Evolutionary conservation across 1,139 yeast genomes (phyloP).

Genomic region (Saccharomycopsis crataegensis): DNA sequence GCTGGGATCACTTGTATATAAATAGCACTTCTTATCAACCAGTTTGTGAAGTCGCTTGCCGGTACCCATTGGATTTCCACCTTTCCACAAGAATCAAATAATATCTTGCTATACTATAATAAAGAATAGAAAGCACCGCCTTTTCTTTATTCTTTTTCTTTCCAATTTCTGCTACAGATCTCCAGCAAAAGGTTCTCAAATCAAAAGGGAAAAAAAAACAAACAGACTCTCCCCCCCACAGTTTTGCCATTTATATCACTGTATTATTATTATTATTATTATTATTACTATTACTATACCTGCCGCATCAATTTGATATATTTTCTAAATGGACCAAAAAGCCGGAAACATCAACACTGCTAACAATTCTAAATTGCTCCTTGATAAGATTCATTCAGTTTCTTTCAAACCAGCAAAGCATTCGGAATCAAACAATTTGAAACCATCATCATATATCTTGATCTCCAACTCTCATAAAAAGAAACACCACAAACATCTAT

Average conservation of each 20-base stretch:
- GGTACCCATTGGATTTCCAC: too few species aligned
- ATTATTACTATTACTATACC: not conserved
- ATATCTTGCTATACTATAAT: too few species aligned
- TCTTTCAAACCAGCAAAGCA: conserved; percentile 39
- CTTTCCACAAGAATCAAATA: too few species aligned
- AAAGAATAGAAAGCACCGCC: too few species aligned
- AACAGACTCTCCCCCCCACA: not conserved
- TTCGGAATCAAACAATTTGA: conserved; percentile 31
- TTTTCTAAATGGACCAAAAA: not conserved
- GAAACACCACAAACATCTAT: not conserved
- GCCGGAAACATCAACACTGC: not conserved
- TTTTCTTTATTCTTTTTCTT: too few species aligned
- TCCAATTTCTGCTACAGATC: too few species aligned
- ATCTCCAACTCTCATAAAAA: not conserved
- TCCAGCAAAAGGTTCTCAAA: not conserved
- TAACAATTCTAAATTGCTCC: conserved; percentile 22
- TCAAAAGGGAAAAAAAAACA: not conserved
- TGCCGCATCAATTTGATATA: too few species aligned
- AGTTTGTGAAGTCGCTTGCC: too few species aligned
- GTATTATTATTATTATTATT: too few species aligned
- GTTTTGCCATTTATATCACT: too few species aligned
- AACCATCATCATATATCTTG: conserved; percentile 34
- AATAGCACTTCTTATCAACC: too few species aligned
- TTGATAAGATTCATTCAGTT: conserved; percentile 47
- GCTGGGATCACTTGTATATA: too few species aligned